phyloP scores from a whole-genome alignment of 202 grass and related monocot genomes.

The Carex sylvatica region DNA sequence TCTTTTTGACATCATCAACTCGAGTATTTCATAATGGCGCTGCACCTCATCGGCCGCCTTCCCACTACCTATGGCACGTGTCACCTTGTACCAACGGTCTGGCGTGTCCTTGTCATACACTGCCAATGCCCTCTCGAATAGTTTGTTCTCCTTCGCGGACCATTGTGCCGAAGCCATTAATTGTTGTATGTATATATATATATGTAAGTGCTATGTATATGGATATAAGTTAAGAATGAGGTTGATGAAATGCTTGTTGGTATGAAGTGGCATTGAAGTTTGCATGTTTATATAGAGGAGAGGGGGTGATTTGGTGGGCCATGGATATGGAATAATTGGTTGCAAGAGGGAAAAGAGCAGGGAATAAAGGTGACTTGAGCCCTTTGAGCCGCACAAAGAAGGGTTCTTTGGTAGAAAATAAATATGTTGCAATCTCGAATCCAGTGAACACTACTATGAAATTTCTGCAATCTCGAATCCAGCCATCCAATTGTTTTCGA shows the following conservation, averaged over 20 bases:
- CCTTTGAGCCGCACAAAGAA: slow-evolving; percentile 13
- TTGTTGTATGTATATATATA: neutral
- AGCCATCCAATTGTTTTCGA: no score
- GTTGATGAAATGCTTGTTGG: slow-evolving; percentile 6
- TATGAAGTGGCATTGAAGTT: slow-evolving; percentile 1
- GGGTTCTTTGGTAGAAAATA: neutral
- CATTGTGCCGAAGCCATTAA: slow-evolving; percentile 32
- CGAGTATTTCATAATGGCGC: slow-evolving; percentile 51
- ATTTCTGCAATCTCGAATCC: no score
- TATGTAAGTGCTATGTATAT: neutral
- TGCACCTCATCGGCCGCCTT: slow-evolving; percentile 71
- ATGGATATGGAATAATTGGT: slow-evolving; percentile 7
- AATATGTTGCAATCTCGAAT: no score
- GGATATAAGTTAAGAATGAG: neutral
- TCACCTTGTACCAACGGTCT: slow-evolving; percentile 69
- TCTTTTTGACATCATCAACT: slow-evolving; percentile 42
- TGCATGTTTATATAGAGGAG: slow-evolving; percentile 25
- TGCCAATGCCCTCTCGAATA: slow-evolving; percentile 30
- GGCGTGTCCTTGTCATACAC: slow-evolving; percentile 55
- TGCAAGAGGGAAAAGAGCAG: neutral
- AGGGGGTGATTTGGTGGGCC: slow-evolving; percentile 5
- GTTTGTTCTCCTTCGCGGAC: slow-evolving; percentile 62
- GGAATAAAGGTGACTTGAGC: neutral
- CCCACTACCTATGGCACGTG: slow-evolving; percentile 52
- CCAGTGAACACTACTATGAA: no score